Conservation (phyloP, 2,329 filamentous ascomycete genomes). For the Neofusicoccum umdonicola region DNA sequence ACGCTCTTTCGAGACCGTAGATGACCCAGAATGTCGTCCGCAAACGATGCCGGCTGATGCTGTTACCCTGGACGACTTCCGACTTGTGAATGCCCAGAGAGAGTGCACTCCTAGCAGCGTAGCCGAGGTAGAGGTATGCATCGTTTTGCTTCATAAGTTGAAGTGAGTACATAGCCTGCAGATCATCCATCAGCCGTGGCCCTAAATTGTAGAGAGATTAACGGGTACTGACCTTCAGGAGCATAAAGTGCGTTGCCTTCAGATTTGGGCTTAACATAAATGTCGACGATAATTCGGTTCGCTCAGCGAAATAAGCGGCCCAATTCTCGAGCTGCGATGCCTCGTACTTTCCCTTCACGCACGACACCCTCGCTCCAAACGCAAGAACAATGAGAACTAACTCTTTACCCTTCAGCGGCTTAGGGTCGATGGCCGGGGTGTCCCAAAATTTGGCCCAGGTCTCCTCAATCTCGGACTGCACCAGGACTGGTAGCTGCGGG, state of each 20-base stretch:
- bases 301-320: conserved; percentile 68
- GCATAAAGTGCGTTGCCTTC: neutral
- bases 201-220: no score
- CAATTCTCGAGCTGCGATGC: conserved; percentile 76
- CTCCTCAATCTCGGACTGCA: conserved; percentile 39
- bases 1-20: neutral
- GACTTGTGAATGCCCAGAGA: neutral
- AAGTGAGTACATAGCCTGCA: neutral
- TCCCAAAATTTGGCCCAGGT: conserved; percentile 36
- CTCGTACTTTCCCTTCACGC: conserved; percentile 55
- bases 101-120: neutral
- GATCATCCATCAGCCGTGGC: neutral
- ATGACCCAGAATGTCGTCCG: neutral
- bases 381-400: conserved; percentile 24
- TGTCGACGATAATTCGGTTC: neutral
- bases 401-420: conserved; percentile 30
- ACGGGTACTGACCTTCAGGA: neutral
- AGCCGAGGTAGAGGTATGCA: neutral
- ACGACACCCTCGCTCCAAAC: conserved; percentile 52
- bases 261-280: neutral
- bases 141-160: neutral
- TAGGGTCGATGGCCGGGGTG: conserved; percentile 21
- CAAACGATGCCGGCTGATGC: neutral
- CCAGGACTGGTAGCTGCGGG: conserved; percentile 24
- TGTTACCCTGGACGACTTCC: neutral